Evolutionary conservation across 2,329 filamentous ascomycete species (phyloP).

Genomic region (Fusarium haematococcum): DNA sequence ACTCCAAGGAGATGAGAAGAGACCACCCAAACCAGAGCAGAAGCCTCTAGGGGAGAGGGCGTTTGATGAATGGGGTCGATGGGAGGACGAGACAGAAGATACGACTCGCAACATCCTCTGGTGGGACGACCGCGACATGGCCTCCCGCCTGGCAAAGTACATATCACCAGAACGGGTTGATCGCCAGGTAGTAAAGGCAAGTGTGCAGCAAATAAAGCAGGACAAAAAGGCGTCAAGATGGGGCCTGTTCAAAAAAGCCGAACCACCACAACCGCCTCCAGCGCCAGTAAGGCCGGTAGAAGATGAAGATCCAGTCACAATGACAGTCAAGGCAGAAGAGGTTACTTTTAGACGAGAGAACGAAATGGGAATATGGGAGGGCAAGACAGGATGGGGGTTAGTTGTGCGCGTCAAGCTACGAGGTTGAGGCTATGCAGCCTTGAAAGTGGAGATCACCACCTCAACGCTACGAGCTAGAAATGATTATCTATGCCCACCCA

Average conservation of each 20-base stretch:
- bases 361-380: constrained; percentile 64
- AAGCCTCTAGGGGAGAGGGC: constrained; percentile 31
- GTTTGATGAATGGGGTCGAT: constrained; percentile 62
- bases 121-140: constrained; percentile 62
- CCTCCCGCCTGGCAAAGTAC: constrained; percentile 57
- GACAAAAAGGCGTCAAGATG: constrained; percentile 51
- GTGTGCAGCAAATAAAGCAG: constrained; percentile 48
- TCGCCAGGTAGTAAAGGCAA: constrained; percentile 45
- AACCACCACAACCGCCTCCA: constrained; percentile 25
- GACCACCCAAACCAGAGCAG: not conserved
- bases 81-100: constrained; percentile 43
- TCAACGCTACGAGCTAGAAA: not conserved
- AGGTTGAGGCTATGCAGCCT: constrained; percentile 11
- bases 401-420: constrained; percentile 54
- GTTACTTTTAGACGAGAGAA: constrained; percentile 65
- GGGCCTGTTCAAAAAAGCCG: constrained; percentile 47
- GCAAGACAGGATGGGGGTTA: constrained; percentile 61
- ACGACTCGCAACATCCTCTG: constrained; percentile 48
- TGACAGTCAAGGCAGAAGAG: constrained; percentile 59
- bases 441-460: not conserved
- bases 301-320: constrained; percentile 47
- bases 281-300: constrained; percentile 5
- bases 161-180: constrained; percentile 53
- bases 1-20: constrained; percentile 17
- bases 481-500: not conserved